These are phyloP conservation scores for Fusarium papillatum DNA, from an alignment of 2,329 filamentous ascomycete species.

Conservation along the genomic window DNA sequence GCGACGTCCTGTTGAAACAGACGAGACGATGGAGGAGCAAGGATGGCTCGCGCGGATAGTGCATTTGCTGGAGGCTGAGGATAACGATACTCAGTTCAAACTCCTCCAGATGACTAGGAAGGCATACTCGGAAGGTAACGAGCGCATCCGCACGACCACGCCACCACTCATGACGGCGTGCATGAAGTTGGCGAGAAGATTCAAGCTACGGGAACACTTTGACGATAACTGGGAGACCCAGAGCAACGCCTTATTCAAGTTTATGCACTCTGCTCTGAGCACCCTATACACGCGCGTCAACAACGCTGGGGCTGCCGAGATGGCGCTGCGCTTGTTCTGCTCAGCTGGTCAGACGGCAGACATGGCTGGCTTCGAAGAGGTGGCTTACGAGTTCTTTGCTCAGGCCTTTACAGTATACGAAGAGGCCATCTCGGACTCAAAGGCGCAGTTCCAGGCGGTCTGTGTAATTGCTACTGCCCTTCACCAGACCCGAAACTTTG, in stretches of 20 bases:
- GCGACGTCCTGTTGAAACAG: conserved; percentile 84
- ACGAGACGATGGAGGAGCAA: conserved; percentile 98
- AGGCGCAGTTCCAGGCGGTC: conserved; percentile 97
- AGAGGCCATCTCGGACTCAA: conserved; percentile 94
- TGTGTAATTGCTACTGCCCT: conserved; percentile 93
- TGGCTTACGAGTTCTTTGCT: conserved; percentile 97
- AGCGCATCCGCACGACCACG: conserved; percentile 95
- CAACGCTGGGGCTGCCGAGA: conserved; percentile 82
- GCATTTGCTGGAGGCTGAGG: conserved; percentile 84
- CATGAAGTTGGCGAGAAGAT: conserved; percentile 88
- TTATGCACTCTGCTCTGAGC: conserved; percentile 90
- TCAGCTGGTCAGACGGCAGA: conserved; percentile 94
- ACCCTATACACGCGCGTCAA: conserved; percentile 90
- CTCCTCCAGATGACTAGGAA: conserved; percentile 90
- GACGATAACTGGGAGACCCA: conserved; percentile 75
- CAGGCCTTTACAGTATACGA: conserved; percentile 99
- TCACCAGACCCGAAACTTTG: conserved; percentile 90
- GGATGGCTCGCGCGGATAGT: conserved; percentile 95
- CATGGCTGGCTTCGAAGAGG: conserved; percentile 92
- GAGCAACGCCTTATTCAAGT: conserved; percentile 89
- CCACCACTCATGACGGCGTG: conserved; percentile 92
- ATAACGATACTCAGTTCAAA: conserved; percentile 96
- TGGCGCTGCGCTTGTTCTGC: conserved; percentile 90
- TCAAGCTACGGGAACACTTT: conserved; percentile 92
- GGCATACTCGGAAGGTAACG: conserved; percentile 91